Conservation (phyloP, 306 rosid genomes). For the Luffa acutangula region DNA sequence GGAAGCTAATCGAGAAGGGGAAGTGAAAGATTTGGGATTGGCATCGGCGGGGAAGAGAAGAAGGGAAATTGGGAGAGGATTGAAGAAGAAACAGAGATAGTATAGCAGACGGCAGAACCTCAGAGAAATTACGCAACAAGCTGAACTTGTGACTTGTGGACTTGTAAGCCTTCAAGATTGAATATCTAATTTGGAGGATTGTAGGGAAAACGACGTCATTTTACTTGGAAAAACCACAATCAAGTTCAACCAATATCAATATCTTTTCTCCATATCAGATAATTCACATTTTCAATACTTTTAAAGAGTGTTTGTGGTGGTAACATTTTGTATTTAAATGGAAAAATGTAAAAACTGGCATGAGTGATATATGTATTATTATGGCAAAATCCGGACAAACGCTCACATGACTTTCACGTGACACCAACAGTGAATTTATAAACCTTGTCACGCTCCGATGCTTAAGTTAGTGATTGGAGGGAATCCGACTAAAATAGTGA, state of each 20-base stretch:
- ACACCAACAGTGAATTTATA: too few relatives aligned
- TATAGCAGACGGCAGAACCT: not conserved
- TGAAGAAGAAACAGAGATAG: conserved; percentile 3
- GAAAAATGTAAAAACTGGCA: too few relatives aligned
- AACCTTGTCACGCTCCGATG: too few relatives aligned
- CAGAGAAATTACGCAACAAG: not conserved
- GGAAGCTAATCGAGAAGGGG: conserved; percentile 13
- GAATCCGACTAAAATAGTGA: too few relatives aligned
- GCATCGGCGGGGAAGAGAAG: conserved; percentile 17
- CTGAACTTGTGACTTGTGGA: not conserved
- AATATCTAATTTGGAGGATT: conserved; percentile 5
- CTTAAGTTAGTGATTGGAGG: too few relatives aligned
- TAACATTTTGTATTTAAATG: too few relatives aligned
- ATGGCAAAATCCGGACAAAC: too few relatives aligned
- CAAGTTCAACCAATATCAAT: not conserved
- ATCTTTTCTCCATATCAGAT: not conserved
- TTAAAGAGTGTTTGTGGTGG: too few relatives aligned
- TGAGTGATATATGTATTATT: too few relatives aligned
- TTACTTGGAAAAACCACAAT: not conserved
- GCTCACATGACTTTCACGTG: too few relatives aligned
- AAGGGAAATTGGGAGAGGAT: not conserved
- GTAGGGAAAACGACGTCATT: conserved; percentile 3
- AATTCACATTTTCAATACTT: too few relatives aligned
- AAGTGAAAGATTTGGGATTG: conserved; percentile 14
- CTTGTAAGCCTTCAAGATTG: not conserved